These are phyloP conservation scores for Botrytis deweyae DNA, from an alignment of 2,329 filamentous ascomycete species.

Conservation along the genomic window DNA sequence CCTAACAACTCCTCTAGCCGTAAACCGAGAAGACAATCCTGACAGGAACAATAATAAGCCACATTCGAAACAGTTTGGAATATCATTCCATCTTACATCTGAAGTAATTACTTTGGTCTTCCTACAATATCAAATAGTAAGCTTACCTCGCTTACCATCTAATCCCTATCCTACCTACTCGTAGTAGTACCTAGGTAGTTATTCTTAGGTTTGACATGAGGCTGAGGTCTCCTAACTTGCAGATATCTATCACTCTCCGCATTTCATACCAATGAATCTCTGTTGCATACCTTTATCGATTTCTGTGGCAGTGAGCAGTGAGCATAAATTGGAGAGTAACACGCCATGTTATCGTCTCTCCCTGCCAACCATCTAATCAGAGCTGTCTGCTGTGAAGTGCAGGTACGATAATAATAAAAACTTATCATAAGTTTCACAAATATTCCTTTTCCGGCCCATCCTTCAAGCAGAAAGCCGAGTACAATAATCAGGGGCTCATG, in stretches of 20 bases:
- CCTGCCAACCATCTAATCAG: background rate
- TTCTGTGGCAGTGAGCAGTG: background rate
- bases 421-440: background rate
- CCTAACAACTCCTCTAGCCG: too few species aligned
- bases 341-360: background rate
- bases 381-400: background rate
- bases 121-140: background rate
- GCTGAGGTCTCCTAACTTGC: background rate
- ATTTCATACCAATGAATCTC: background rate
- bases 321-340: background rate
- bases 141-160: background rate
- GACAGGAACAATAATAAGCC: background rate
- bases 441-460: background rate
- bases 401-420: background rate
- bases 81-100: background rate
- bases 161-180: background rate
- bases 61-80: background rate
- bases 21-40: background rate
- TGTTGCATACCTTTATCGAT: background rate
- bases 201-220: background rate
- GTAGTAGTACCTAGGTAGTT: background rate
- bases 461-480: background rate
- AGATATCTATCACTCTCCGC: background rate
- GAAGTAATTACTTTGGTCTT: background rate
- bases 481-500: background rate